Base-by-base conservation (phyloP, 805 yeast species). In the Ogataea kodamae region DNA sequence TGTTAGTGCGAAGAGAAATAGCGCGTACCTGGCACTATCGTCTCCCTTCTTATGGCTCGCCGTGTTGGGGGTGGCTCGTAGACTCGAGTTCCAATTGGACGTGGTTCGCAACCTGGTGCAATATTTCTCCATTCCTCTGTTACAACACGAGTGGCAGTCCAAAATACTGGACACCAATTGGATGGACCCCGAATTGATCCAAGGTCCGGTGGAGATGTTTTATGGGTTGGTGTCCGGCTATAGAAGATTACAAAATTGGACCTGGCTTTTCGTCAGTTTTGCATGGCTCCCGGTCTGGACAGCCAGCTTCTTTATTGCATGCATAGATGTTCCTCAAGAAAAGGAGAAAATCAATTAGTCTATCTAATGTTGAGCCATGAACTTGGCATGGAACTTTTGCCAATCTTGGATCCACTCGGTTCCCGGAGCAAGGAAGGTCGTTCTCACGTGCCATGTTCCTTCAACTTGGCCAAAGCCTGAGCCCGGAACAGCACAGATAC, bases 401-500 rank as follows among this genome's bases (percentile, higher is more conserved):
- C 97, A 86, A 28, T 68, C 62, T 12, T 74, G 70, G 46, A 88
- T 85, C 87, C 96, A 87, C 49, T 86, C 90, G 16, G 75, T 71
- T 25, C 97, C 97, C 10, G 97, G 97, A 9, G 98, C 95, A 53
- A 92, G 70, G 67, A 92, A 92, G 1, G 99, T 92, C 1, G 98
- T 92, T 70, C 99, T 80, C 50, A 92, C 72, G 57, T 92, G 99
- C 65, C 71, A 82, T 4, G 97, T 88, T 13, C 87, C 95, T 29
- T 78, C 79, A 29, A 70, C 81, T 64, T 92, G 98, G 19, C 97
- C 97, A 52, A 92, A 92, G 0, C 99, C 99, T 20, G 87, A 78
- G 24, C 98, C 99, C 18, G 99, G 97, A 43, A 92, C 95, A 26
- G 95, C 86, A 63, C 99, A 92, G 41, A 92, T 87, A 49, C 99